Base-by-base conservation (phyloP, 2,329 filamentous ascomycete genomes). In the Periconia macrospinosa region DNA sequence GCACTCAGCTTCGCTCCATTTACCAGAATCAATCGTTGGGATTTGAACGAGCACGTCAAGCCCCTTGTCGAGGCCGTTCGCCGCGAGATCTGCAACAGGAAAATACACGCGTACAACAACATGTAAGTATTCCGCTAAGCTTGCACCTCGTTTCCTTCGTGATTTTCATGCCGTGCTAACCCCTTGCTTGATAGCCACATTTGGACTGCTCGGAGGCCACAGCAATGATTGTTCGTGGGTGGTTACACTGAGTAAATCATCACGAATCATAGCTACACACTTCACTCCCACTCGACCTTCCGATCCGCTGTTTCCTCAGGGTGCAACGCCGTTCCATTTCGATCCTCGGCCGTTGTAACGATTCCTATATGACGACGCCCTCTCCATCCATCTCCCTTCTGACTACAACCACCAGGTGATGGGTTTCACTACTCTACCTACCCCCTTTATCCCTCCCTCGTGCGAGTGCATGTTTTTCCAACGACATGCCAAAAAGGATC, bases 1-100 rank as follows among this genome's bases (percentile, higher is more conserved):
- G 86, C 87, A 13, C 78, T 95, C 64, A 88, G 87, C 59, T 73
- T 94, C 65, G 88, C 83, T 35, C 88, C 92, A 8, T 81, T 97
- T 67, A 87, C 84, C 43, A 83, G 86, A 53, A 79, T 86, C 41
- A 83, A 84, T 49, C 73, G 77, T 30, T 90, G 85, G 83, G 77
- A 80, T 42, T 69, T 78, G 44, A 79, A 81, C n/a, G 79, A 70
- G 35, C 72, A 89, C 56, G 86, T 95, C 45, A 76, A 80, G 52
- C 79, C 80, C 15, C 77, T 95, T 35, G 78, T 86, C 44, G 75
- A 79, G 3, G 80, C 83, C 20, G 89, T 89, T 23, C 85, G 85
- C 65, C 78, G 77, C 42, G 88, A 94, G 65, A 85, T 91, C 15
- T 86, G 85, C 69, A 84, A 84, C 64, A 84, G 86, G 63, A 83